Evolutionary conservation across 116 monocot species (phyloP).

Genomic region (Iris pallida): DNA sequence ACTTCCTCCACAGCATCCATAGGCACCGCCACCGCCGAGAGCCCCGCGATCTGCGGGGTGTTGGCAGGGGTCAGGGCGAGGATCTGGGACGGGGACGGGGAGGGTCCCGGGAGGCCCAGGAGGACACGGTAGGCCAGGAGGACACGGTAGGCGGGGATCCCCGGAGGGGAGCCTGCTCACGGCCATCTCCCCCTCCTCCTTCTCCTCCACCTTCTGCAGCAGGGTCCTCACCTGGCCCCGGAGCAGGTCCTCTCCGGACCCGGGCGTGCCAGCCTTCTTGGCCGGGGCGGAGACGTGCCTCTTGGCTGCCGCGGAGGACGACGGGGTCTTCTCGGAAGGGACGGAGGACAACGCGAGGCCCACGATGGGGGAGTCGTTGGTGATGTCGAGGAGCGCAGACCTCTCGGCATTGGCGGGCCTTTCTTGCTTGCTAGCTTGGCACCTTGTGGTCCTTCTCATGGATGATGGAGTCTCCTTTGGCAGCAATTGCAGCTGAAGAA

Average conservation of each 20-base stretch:
- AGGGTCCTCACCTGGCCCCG: constrained; percentile 80
- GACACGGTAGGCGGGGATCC: background rate
- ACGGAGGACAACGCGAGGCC: constrained; percentile 30
- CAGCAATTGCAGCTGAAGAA: background rate
- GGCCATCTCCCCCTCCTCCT: constrained; percentile 11
- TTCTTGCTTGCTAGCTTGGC: constrained; percentile 37
- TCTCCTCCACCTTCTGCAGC: constrained; percentile 81
- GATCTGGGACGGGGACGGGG: no score
- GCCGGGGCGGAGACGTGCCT: background rate
- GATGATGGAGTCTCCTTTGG: constrained; percentile 86
- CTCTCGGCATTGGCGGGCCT: constrained; percentile 13
- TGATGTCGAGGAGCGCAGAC: constrained; percentile 66
- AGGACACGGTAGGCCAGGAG: background rate
- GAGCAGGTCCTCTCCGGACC: constrained; percentile 79
- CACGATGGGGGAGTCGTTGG: constrained; percentile 85
- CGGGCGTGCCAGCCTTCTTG: constrained; percentile 33
- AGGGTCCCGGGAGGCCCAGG: no score
- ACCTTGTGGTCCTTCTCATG: constrained; percentile 43
- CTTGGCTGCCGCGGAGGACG: constrained; percentile 23
- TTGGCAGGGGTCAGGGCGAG: constrained; percentile 68
- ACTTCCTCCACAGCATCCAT: no score
- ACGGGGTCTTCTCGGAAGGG: constrained; percentile 35
- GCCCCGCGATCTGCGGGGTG: constrained; percentile 28
- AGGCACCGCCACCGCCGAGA: no score
- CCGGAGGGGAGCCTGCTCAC: constrained; percentile 17